A percentile compares a stretch with the other conserved stretches of the same genome.
These are phyloP conservation scores for Musa acuminata DNA, from an alignment of 176 grass and related monocot species.

Conservation along the genomic window DNA sequence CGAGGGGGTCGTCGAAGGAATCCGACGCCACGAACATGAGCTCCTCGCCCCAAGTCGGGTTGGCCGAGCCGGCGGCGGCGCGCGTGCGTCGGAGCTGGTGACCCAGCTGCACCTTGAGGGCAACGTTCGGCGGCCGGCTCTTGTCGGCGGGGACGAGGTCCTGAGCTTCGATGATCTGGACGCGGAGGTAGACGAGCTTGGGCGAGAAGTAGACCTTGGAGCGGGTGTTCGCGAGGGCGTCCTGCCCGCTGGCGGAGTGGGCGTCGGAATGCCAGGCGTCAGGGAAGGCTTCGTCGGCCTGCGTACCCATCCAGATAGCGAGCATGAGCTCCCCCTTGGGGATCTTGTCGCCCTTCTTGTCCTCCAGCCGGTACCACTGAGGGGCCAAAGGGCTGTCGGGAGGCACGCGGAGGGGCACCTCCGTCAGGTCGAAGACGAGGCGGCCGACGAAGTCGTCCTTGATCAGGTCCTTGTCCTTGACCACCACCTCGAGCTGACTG, in stretches of 20 bases:
- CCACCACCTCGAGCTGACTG: slow-evolving; percentile 40
- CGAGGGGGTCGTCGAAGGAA: slow-evolving; percentile 61
- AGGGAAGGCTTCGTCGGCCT: slow-evolving; percentile 77
- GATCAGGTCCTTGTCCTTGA: slow-evolving; percentile 64
- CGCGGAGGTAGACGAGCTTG: slow-evolving; percentile 58
- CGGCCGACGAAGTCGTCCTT: slow-evolving; percentile 65
- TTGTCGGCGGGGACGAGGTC: slow-evolving; percentile 44
- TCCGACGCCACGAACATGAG: slow-evolving; percentile 64
- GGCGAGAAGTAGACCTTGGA: slow-evolving; percentile 76
- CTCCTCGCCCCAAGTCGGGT: slow-evolving; percentile 70
- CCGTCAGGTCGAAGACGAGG: slow-evolving; percentile 42
- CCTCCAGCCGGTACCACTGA: slow-evolving; percentile 58
- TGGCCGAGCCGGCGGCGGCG: slow-evolving; percentile 19
- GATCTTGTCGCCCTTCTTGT: slow-evolving; percentile 37
- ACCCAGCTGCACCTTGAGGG: slow-evolving; percentile 47
- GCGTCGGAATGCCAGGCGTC: slow-evolving; percentile 85
- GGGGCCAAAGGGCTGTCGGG: slow-evolving; percentile 78
- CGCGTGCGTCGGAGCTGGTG: slow-evolving; percentile 34
- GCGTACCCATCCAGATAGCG: slow-evolving; percentile 55
- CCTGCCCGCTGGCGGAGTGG: slow-evolving; percentile 20
- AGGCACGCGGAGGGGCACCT: slow-evolving; percentile 41
- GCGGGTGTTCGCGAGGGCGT: slow-evolving; percentile 31
- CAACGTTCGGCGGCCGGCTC: slow-evolving; percentile 23
- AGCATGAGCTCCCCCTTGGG: slow-evolving; percentile 76
- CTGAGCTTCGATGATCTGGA: slow-evolving; percentile 47